These are phyloP conservation scores for Leccinum ponderosum DNA, from an alignment of 1,284 basidiomycete genomes.

Conservation along the genomic window DNA sequence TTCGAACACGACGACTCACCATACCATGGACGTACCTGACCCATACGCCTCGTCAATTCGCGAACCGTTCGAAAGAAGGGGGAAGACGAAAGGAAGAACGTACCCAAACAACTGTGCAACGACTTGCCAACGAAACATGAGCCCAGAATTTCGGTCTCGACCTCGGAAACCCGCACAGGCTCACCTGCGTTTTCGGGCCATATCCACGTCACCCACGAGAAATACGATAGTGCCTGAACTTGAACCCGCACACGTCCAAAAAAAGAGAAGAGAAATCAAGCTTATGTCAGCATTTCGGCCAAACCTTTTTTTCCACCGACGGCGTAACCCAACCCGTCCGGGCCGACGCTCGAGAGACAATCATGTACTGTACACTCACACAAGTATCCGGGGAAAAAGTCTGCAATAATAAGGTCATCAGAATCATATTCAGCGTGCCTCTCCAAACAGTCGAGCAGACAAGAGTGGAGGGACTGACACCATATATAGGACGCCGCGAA, in stretches of 20 bases:
- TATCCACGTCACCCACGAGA: slow-evolving; percentile 65
- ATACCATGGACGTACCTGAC: slow-evolving; percentile 40
- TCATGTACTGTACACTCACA: slow-evolving; percentile 9
- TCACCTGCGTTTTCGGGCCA: slow-evolving; percentile 42
- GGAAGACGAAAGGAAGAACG: slow-evolving; percentile 4
- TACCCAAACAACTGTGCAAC: slow-evolving; percentile 44
- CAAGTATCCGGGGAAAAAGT: slow-evolving; percentile 50
- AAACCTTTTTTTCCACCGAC: background rate
- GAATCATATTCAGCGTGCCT: background rate
- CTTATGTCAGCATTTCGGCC: background rate
- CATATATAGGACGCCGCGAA: slow-evolving; percentile 43
- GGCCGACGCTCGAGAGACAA: background rate
- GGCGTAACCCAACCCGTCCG: background rate
- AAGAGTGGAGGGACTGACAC: slow-evolving; percentile 35
- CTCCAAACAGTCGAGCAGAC: background rate
- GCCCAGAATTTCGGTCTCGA: background rate
- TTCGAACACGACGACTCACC: slow-evolving; percentile 18
- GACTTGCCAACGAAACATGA: slow-evolving; percentile 7
- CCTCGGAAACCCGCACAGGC: slow-evolving; percentile 1
- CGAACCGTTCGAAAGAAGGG: background rate
- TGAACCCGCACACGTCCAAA: background rate
- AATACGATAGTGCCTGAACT: slow-evolving; percentile 48
- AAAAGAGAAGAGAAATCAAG: background rate
- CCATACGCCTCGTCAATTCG: slow-evolving; percentile 7
- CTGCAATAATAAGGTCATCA: slow-evolving; percentile 12